Evolutionary conservation across 2,329 filamentous ascomycete species (phyloP).

Genomic region (Fusarium sp.): DNA sequence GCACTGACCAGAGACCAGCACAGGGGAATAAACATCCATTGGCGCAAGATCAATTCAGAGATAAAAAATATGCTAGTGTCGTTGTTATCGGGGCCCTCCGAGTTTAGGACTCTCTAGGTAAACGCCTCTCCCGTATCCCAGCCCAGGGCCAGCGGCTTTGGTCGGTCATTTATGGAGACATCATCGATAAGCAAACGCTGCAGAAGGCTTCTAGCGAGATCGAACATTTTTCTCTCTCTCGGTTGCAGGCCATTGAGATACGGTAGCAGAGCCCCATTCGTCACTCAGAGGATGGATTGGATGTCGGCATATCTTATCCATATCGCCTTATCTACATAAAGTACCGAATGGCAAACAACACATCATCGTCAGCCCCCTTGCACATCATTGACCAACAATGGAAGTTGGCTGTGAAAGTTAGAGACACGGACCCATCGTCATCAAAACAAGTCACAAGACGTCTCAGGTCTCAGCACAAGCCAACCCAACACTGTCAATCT

Average conservation of each 20-base stretch:
- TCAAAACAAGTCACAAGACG: constrained; percentile 18
- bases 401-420: background rate
- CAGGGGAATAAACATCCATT: background rate
- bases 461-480: constrained; percentile 14
- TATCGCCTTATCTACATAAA: constrained; percentile 10
- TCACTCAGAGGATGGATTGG: background rate
- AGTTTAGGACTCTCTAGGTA: constrained; percentile 26
- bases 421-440: constrained; percentile 8
- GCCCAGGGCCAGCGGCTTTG: constrained; percentile 32
- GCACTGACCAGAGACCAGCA: constrained; percentile 3
- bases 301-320: constrained; percentile 30
- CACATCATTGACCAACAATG: constrained; percentile 7
- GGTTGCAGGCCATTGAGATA: constrained; percentile 14
- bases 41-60: background rate
- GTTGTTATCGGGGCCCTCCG: constrained; percentile 23
- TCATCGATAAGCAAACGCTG: constrained; percentile 20
- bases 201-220: constrained; percentile 33
- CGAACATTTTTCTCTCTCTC: background rate
- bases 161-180: constrained; percentile 36
- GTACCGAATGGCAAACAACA: constrained; percentile 9
- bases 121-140: constrained; percentile 33
- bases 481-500: constrained; percentile 1
- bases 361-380: background rate
- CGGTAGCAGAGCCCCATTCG: constrained; percentile 29
- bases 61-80: constrained; percentile 17